Conservation (phyloP, 495 filamentous ascomycete genomes). For the Saxispiralis lemnorum region DNA sequence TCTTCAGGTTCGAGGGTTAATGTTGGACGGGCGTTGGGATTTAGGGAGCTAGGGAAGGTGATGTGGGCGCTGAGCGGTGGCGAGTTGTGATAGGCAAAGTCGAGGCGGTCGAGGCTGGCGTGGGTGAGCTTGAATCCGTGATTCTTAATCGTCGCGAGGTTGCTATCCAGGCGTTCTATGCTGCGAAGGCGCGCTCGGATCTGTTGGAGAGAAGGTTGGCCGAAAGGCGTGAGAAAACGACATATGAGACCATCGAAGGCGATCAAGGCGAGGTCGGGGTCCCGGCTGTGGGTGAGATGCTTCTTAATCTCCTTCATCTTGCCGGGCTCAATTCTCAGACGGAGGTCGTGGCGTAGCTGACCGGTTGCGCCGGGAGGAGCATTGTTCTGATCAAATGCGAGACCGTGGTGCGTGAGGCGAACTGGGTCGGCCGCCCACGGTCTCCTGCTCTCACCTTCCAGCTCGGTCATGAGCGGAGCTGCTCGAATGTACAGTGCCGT, state of each 20-base stretch:
- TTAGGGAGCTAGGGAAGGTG: conserved; percentile 18
- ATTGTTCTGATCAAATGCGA: neutral
- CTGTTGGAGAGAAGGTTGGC: conserved; percentile 34
- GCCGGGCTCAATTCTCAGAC: conserved; percentile 1
- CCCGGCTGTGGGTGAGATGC: conserved; percentile 19
- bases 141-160: conserved; percentile 42
- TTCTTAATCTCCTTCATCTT: conserved; percentile 7
- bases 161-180: conserved; percentile 46
- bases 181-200: conserved; percentile 39
- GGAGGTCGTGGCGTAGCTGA: conserved; percentile 7
- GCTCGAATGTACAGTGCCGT: conserved; percentile 6
- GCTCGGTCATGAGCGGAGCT: conserved; percentile 5
- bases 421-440: conserved; percentile 8
- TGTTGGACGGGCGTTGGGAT: conserved; percentile 12
- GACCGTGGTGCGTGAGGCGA: conserved; percentile 9
- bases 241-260: conserved; percentile 41
- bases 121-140: conserved; percentile 34
- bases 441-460: conserved; percentile 1
- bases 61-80: conserved; percentile 21
- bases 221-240: conserved; percentile 37
- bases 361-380: neutral
- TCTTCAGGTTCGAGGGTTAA: conserved; percentile 35
- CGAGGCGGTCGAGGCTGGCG: conserved; percentile 41
- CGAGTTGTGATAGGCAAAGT: conserved; percentile 38
- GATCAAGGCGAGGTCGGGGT: conserved; percentile 43